phyloP scores from a whole-genome alignment of 2,329 filamentous ascomycete genomes.

The Alternaria tenuissima region DNA sequence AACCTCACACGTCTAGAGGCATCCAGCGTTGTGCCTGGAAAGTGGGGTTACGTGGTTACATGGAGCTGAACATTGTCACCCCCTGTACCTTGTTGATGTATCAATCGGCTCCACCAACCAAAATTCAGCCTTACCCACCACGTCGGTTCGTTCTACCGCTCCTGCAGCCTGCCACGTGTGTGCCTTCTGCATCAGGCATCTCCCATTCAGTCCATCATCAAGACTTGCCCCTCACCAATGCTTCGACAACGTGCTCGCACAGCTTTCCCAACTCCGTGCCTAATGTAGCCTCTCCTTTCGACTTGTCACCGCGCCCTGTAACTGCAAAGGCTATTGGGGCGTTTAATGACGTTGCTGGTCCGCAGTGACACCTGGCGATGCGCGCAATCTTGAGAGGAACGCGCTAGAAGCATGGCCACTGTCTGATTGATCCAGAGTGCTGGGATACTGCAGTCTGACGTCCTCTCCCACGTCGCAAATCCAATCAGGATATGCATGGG shows the following conservation, averaged over 20 bases:
- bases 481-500: slow-evolving; percentile 3
- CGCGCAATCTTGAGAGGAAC: slow-evolving; percentile 7
- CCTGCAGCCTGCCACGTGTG: slow-evolving; percentile 46
- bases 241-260: neutral
- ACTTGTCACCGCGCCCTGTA: slow-evolving; percentile 12
- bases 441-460: slow-evolving; percentile 16
- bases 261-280: neutral
- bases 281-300: neutral
- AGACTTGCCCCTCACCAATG: neutral
- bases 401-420: slow-evolving; percentile 19
- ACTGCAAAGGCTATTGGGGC: neutral
- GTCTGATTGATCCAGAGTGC: slow-evolving; percentile 1
- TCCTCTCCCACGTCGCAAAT: slow-evolving; percentile 8
- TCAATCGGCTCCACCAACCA: slow-evolving; percentile 29
- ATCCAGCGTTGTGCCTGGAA: neutral
- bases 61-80: neutral
- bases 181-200: slow-evolving; percentile 15
- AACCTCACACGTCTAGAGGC: neutral
- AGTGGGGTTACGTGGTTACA: slow-evolving; percentile 1
- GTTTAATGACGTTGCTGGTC: slow-evolving; percentile 6
- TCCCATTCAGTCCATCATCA: neutral
- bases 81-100: slow-evolving; percentile 5
- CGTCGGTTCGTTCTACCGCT: slow-evolving; percentile 33
- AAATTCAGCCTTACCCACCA: slow-evolving; percentile 46
- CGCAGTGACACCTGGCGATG: slow-evolving; percentile 7